Evolutionary conservation across 164 flowering plant species (phyloP), one percentile per base, ranked within the genome.

Genomic region (Taxillus chinensis): DNA sequence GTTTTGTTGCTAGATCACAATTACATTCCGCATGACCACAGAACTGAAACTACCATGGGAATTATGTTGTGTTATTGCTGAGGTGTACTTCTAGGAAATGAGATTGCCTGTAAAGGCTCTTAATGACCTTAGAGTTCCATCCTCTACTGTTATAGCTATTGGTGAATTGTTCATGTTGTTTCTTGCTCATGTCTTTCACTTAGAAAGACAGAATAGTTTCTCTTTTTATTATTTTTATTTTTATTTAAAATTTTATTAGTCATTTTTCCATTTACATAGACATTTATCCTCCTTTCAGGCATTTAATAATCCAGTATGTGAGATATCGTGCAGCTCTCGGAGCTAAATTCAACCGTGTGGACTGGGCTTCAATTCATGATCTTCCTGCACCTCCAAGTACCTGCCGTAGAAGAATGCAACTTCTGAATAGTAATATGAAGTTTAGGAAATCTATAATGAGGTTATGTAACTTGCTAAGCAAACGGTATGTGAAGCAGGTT

Each of bases 321-420:
- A 83, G 83, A 74, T 65, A 81, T 66, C 93, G 95, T 64, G 92
- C 87, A 41, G 72, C 74, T 58, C 95, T 77, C 62, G 98, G 98
- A 59, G 75, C 87, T 58, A 80, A 71, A 59, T 75, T 68, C 68
- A 71, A 81, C 64, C 87, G 96, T 45, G 68, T 67, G 38, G 82
- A 83, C 65, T 93, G 98, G 98, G 61, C 64, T 58, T 74, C 81
- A 38, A 63, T 93, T 75, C 63, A 78, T 67, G 86, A 82, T 59
- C 87, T 93, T 64, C 97, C 97, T 50, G 97, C 91, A 40, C 83
- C 85, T 71, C 90, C 86, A 55, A 69, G 56, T 55, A 50, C 79
- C 50, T 88, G 96, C 78, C 76, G 74, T 54, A 85, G 83, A 73
- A 79, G 92, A 80, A 83, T 93, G 78, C 61, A 85, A 46, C 5